Evolutionary conservation across 106 monocot species (phyloP), one percentile per base, ranked within the genome.

Genomic region (Dioscorea zingiberensis): DNA sequence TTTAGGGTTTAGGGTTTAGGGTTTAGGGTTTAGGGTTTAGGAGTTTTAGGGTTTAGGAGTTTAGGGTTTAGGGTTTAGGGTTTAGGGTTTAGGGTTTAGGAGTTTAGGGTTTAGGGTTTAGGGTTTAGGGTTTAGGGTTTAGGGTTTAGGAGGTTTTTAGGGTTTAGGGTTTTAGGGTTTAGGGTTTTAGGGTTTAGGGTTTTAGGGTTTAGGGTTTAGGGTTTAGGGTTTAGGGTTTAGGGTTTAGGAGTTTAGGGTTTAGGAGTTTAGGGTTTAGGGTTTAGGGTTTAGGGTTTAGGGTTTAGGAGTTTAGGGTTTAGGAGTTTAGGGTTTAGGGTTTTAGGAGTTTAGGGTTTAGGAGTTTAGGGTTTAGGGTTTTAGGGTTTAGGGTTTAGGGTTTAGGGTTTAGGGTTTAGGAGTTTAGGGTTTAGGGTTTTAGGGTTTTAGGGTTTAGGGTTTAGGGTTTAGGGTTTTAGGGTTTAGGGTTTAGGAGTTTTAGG

Each of bases 101-200:
- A n/a, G 76, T 25, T 69, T 70, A 25, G 45, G 76, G 76, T 63
- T 70, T 47, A 14, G 64, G 72, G 53, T 63, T 64, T 27, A 21
- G 64, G 76, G 61, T 54, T 77, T 57, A 47, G 64, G 76, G 62
- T 54, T 77, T 65, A 57, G 64, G 76, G 70, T 55, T 70, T 77
- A 56, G 64, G 76, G 76, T 54, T 77, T 77, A 63, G 64, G 76
- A 70, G n/a, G n/a, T n/a, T n/a, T 54, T 77, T 77, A 56, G 64
- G 76, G 76, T 62, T 77, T 77, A 55, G 55, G 72, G 72, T 63
- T 63, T 69, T 77, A 63, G 62, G 70, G 69, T 62, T 69, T 77
- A 63, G 62, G 70, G 69, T 49, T 68, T 65, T 68, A 60, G 60
- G 75, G 75, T 67, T 75, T 75, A 68, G 68, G 75, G 59, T 63